Evolutionary conservation across 768 basidiomycete genomes (phyloP).

Genomic region (Butyriboletus loyo): DNA sequence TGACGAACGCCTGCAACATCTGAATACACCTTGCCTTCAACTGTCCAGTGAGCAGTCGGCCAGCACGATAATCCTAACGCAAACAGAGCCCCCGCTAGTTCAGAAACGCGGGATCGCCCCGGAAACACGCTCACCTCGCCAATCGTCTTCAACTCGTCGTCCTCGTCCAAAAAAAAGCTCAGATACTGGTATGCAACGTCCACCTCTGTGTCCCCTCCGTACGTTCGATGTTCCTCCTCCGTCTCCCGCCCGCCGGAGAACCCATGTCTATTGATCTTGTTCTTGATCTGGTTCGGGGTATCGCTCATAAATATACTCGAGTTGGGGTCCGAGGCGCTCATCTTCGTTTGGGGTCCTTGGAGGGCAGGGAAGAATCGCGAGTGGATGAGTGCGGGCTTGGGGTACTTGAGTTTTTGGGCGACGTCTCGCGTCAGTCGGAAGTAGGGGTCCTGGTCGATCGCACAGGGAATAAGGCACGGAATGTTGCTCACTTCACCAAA

Average conservation of each 20-base stretch:
- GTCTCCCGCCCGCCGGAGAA: slow-evolving; percentile 95
- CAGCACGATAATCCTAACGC: slow-evolving; percentile 85
- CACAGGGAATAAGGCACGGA: slow-evolving; percentile 94
- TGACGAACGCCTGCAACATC: slow-evolving; percentile 77
- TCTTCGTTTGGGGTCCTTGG: slow-evolving; percentile 97
- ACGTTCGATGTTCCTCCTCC: slow-evolving; percentile 87
- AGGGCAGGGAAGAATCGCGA: slow-evolving; percentile 98
- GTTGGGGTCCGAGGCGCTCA: slow-evolving; percentile 95
- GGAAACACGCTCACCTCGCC: slow-evolving; percentile 52
- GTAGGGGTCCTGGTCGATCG: slow-evolving; percentile 97
- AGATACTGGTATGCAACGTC: slow-evolving; percentile 96
- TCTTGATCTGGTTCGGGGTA: slow-evolving; percentile 89
- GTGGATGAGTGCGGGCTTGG: slow-evolving; percentile 89
- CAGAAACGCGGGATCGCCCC: not conserved
- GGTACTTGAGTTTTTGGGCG: slow-evolving; percentile 91
- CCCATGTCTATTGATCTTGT: slow-evolving; percentile 93
- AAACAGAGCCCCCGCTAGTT: slow-evolving; percentile 2
- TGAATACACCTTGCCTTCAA: slow-evolving; percentile 88
- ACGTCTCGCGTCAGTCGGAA: slow-evolving; percentile 98
- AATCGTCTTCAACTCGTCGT: slow-evolving; percentile 76
- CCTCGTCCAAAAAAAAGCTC: slow-evolving; percentile 93
- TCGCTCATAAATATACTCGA: slow-evolving; percentile 97
- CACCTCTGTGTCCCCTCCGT: slow-evolving; percentile 91
- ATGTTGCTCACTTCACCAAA: slow-evolving; percentile 81
- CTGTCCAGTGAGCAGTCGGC: slow-evolving; percentile 83